These are phyloP conservation scores for Linderniella brevidens DNA, from an alignment of 257 asterid species.

Conservation along the genomic window DNA sequence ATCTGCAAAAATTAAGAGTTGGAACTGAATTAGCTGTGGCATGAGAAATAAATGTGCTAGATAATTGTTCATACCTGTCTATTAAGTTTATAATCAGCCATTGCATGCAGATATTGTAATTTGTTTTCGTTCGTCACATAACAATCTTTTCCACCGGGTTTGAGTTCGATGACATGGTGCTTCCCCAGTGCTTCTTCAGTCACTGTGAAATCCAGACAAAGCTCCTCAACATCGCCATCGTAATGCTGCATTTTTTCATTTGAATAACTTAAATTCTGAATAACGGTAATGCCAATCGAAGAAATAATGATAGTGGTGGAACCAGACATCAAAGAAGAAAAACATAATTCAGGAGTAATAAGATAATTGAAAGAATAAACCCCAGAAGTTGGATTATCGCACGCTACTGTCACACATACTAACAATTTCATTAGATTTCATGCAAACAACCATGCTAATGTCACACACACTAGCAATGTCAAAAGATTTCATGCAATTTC, in stretches of 20 bases:
- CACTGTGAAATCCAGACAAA: slow-evolving; percentile 82
- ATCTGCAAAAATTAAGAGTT: slow-evolving; percentile 45
- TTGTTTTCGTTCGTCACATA: slow-evolving; percentile 79
- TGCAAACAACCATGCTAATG: background rate
- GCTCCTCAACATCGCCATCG: slow-evolving; percentile 75
- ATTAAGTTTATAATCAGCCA: slow-evolving; percentile 94
- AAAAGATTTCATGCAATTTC: no score
- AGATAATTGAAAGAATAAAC: no score
- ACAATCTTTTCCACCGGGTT: slow-evolving; percentile 83
- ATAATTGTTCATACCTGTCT: slow-evolving; percentile 48
- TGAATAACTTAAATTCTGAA: no score
- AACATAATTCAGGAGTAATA: no score
- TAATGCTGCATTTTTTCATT: slow-evolving; percentile 47
- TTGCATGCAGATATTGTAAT: slow-evolving; percentile 89
- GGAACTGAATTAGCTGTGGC: slow-evolving; percentile 3
- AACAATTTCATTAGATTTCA: background rate
- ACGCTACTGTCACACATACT: no score
- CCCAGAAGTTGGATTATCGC: no score
- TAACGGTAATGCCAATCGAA: background rate
- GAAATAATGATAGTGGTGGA: no score
- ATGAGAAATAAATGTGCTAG: background rate
- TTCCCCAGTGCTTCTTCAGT: slow-evolving; percentile 82
- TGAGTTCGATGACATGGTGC: slow-evolving; percentile 63
- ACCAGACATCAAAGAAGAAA: no score
- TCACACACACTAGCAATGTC: no score